Evolutionary conservation across 2,329 filamentous ascomycete species (phyloP), one percentile per base, ranked within the genome.

Genomic region (Fusarium equiseti): DNA sequence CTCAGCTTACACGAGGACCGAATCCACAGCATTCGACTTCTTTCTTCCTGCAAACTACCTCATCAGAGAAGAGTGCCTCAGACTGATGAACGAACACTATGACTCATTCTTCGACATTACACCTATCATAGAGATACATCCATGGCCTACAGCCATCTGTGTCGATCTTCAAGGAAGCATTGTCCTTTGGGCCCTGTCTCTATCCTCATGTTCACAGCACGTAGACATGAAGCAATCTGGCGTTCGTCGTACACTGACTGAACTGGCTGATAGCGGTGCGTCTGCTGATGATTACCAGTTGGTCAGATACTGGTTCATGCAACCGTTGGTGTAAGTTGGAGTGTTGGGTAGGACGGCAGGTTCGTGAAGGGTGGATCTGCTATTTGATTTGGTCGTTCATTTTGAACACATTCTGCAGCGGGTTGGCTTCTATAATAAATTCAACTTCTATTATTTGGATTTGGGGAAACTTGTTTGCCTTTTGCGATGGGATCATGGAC

Each of bases 181-280:
- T 15, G 51, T 60, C 10, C 64, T 72, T 18, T 72, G 49, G 42
- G 68, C 59, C 10, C 38, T 32, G 12, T 61, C 48, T 16, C 40
- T 51, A 16, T 44, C 12, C 6, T 2, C 8, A 7, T 20, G 8
- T 9, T 5, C 18, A 3, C 18, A 62, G 18, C 18, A 15, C 2
- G 31, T 72, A 10, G 56, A 71, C 8, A 70, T 69, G 68, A 43
- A 24, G 24, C 22, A 45, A 8, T 42, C 20, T 5, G 45, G 49
- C 2, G 26, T 71, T 9, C 43, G 40, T 15, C 48, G 40, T 15
- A 40, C 44, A 7, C 22, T 71, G n/a, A 22, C 27, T 16, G 64
- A 71, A 22, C 38, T 72, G 44, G 68, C 64, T 1, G 52, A 66
- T 18, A 69, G 59, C 15, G 68, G 59, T 13, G 59, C 68, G 4